Base-by-base conservation (phyloP, 2,329 filamentous ascomycete genomes). In the Ophiostoma perfectum region DNA sequence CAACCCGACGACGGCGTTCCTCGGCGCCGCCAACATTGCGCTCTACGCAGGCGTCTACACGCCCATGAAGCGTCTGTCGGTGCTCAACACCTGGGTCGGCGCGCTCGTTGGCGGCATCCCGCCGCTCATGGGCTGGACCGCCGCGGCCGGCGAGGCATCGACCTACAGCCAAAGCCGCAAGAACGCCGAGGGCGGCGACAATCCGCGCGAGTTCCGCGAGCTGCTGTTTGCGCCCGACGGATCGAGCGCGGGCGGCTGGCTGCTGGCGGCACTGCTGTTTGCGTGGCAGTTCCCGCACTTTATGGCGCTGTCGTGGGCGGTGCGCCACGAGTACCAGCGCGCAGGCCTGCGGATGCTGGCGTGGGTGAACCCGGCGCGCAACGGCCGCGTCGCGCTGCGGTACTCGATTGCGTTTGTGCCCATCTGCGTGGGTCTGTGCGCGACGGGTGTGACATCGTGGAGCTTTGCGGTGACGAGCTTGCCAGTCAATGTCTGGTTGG, bases 261-360 rank as follows among this genome's bases (percentile, higher is more conserved):
- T 98, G 0, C 81, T 97, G 14, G 94, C 92, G 0, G 87, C 84
- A 0, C 80, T 98, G 6, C 82, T 99, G 5, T 96, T 97, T 73
- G 90, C 93, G 12, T 99, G 95, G 95, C 94, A 99, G 76, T 98
- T 99, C 76, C 93, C 95, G 3, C 95, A 99, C 79, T 99, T 99
- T 81, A 98, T 97, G 84, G 90, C 93, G 0, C 83, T 99, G 36
- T 93, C 91, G 64, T 96, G 94, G 86, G 83, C 86, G 4, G 96
- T 98, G 70, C 85, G 92, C 27, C 89, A 96, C 8, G 95, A 99
- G 77, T 99, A 99, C 82, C 89, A 88, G 72, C 82, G 81, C 11
- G 88, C 86, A 0, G 88, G 87, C 8, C 83, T 89, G 75, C 82
- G 83, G 71, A 90, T 90, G 95, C 83, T 98, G 3, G 87, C 86